Evolutionary conservation across 805 yeast genomes (phyloP), one percentile per base, ranked within the genome.

Genomic region (Ogataea populi-albae): DNA sequence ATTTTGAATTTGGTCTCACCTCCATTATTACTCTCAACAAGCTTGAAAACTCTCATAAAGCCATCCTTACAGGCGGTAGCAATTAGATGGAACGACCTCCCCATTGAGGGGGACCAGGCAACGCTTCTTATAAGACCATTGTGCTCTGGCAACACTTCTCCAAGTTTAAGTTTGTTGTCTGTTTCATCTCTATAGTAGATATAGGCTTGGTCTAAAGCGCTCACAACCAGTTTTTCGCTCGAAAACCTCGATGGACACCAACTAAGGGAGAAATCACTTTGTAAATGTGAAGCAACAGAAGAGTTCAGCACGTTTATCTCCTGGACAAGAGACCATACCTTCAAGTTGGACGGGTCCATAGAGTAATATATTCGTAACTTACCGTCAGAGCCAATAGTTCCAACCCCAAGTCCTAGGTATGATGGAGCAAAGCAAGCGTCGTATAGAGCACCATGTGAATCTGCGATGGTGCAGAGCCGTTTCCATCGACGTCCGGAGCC

Each of bases 31-130:
- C 43, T 48, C 41, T 81, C 88, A 4, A 68, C 66, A 5, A 88
- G 67, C 58, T 84, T 86, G 69, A 81, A 91, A 3, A 93, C 81
- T 35, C 98, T 74, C 8, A 93, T 88, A 52, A 69, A 77, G 1
- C 98, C 98, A 58, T 93, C 99, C 57, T 88, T 88, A 57, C 96
- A 88, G 4, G 94, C 98, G 0, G 98, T 91, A 1, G 99, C 98
- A 27, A 93, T 69, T 31, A 89, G 65, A 50, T 91, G 95, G 57
- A 77, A 86, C 45, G 81, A 78, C 47, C 96, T 69, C 2, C 98
- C 98, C 82, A 89, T 86, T 0, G 94, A 78, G 3, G 98, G 96
- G 0, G 98, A 98, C 98, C 98, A 91, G 20, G 89, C 73, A 4
- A 89, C 86, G 12, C 88, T 83, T 52, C 98, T 69, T 22, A 91